Base-by-base conservation (phyloP, 495 filamentous ascomycete genomes). In the Lentithecium fluviatile region DNA sequence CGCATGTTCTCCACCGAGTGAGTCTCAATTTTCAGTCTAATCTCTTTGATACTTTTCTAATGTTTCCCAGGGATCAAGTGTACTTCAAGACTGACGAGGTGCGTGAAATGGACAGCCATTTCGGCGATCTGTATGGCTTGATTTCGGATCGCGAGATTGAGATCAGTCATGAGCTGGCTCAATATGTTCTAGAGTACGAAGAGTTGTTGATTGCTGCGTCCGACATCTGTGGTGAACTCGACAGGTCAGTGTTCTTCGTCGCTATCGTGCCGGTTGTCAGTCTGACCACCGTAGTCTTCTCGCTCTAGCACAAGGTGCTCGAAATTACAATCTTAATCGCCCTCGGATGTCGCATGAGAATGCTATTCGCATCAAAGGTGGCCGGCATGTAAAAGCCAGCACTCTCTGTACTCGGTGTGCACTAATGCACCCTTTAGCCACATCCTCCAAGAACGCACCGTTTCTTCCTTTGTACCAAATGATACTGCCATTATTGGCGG, bases 61-160 rank as follows among this genome's bases (percentile, higher is more conserved):
- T 11, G 3, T 32, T 32, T 4, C 24, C 5, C 36, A 69, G 66
- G 34, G 83, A 80, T 2, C 71, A 82, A 49, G 88, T 82, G 11
- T 97, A 95, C 70, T 97, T 92, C 76, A 97, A 97, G 65, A 95
- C 89, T 66, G 79, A 74, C 20, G 80, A 86, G 50, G 96, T 96
- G 91, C 78, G 78, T 56, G 88, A 91, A 54, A 79, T 97, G 77
- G 92, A 97, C 69, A 77, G 82, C 1, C 81, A 87, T 29, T 84
- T 91, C 52, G 95, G 95, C 1, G 91, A 97, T 72, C 83, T 95
- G 32, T 91, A 91, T 64, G 85, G 85, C 8, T 77, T 84, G 25
- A 96, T 97, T 40, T 86, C 58, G 92, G 94, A 97, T 67, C 87
- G 84, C 56, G 94, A 97, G 67, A 95, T 97, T 53, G 89, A 96